These are phyloP conservation scores for Capsicum pubescens DNA, from an alignment of 257 asterid genomes.

Conservation along the genomic window DNA sequence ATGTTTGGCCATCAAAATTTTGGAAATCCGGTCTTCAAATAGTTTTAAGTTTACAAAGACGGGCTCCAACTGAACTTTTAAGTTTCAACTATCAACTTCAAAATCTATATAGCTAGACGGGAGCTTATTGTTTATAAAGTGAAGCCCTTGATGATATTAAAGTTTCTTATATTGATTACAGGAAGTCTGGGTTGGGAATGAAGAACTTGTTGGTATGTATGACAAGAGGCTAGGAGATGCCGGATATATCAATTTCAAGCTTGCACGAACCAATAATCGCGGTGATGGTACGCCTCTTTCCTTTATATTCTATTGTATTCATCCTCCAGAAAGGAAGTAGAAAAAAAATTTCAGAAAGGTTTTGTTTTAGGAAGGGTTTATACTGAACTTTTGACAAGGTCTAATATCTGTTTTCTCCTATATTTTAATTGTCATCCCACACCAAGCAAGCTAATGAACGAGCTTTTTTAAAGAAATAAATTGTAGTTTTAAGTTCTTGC, in stretches of 20 bases:
- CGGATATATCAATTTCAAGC: slow-evolving; percentile 82
- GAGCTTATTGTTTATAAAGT: not conserved
- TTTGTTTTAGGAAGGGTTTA: not conserved
- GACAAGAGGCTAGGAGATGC: slow-evolving; percentile 96
- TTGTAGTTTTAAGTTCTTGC: not conserved
- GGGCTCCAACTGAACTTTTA: too few relatives aligned
- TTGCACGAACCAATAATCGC: slow-evolving; percentile 93
- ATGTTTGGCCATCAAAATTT: too few relatives aligned
- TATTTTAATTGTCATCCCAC: not conserved
- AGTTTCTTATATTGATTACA: slow-evolving; percentile 26
- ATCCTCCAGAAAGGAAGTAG: not conserved
- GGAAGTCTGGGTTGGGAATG: slow-evolving; percentile 99
- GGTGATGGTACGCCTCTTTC: slow-evolving; percentile 80
- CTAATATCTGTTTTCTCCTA: not conserved
- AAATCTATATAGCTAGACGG: too few relatives aligned
- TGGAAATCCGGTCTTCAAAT: too few relatives aligned
- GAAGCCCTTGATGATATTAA: slow-evolving; percentile 18
- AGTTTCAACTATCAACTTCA: too few relatives aligned
- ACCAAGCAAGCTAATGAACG: not conserved
- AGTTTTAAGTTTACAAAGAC: too few relatives aligned
- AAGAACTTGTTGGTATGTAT: slow-evolving; percentile 81
- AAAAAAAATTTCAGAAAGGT: not conserved
- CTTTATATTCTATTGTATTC: not conserved
- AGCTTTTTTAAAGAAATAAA: not conserved
- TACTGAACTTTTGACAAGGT: not conserved